phyloP scores from a whole-genome alignment of 2,329 filamentous ascomycete genomes.

The Cadophora luteo-olivacea region DNA sequence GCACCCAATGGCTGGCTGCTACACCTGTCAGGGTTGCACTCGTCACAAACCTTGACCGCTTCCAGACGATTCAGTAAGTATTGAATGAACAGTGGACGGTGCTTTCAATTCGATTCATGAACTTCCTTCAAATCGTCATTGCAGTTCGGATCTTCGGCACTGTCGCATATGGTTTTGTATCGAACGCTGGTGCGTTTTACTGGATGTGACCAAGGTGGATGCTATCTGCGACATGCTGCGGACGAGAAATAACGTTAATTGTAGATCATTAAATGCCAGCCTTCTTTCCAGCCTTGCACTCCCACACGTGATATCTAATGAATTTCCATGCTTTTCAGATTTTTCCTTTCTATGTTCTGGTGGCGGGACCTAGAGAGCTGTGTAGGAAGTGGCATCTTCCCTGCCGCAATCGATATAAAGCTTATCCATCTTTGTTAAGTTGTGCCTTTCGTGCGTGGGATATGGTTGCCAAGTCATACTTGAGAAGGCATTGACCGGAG shows the following conservation, averaged over 20 bases:
- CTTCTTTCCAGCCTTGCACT: not conserved
- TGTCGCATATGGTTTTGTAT: not conserved
- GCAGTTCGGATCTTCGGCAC: not conserved
- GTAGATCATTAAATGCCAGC: not conserved
- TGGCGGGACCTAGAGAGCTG: not conserved
- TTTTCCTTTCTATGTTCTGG: too few relatives aligned
- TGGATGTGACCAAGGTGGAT: slow-evolving; percentile 1
- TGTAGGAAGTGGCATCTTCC: not conserved
- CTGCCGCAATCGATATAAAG: not conserved
- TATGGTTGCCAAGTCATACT: not conserved
- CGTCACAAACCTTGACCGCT: slow-evolving; percentile 8
- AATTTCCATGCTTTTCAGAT: not conserved
- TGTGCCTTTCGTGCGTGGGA: not conserved
- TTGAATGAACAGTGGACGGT: not conserved
- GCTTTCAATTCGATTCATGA: not conserved
- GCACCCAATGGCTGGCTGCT: slow-evolving; percentile 8
- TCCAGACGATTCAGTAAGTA: not conserved
- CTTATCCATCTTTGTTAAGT: not conserved
- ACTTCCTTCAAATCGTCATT: not conserved
- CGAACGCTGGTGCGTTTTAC: slow-evolving; percentile 8
- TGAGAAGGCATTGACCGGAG: slow-evolving; percentile 12
- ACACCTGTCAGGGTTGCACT: not conserved
- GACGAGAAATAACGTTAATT: not conserved
- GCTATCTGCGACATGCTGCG: not conserved
- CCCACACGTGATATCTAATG: too few relatives aligned